These are phyloP conservation scores for Parascedosporium putredinis DNA, from an alignment of 2,329 filamentous ascomycete genomes.

Conservation along the genomic window DNA sequence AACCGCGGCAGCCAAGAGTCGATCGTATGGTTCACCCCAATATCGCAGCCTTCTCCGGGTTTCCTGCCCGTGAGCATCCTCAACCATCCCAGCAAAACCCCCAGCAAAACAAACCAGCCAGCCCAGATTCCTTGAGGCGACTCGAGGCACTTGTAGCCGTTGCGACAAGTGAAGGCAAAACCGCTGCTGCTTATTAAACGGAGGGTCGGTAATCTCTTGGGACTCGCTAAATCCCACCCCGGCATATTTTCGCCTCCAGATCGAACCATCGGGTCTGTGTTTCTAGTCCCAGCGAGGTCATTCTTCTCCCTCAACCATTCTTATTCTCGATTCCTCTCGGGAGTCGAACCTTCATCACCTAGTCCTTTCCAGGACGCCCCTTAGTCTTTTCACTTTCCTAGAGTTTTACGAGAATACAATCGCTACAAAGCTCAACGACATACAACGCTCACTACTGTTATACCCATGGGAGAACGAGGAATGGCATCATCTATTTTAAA, in stretches of 20 bases:
- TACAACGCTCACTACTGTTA: slow-evolving; percentile 1
- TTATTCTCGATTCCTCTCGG: too few relatives aligned
- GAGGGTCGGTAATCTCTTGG: neutral
- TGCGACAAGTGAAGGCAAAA: slow-evolving; percentile 32
- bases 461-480: slow-evolving; percentile 1
- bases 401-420: slow-evolving; percentile 5
- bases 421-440: slow-evolving; percentile 4
- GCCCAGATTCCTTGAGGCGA: slow-evolving; percentile 24
- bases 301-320: too few relatives aligned
- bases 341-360: too few relatives aligned
- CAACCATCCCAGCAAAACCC: slow-evolving; percentile 3
- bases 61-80: slow-evolving; percentile 22
- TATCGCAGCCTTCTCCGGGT: slow-evolving; percentile 39
- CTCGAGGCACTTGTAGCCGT: slow-evolving; percentile 34
- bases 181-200: slow-evolving; percentile 28
- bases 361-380: too few relatives aligned
- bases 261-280: too few relatives aligned
- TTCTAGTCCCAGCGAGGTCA: too few relatives aligned
- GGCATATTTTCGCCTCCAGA: too few relatives aligned
- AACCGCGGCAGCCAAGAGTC: slow-evolving; percentile 23
- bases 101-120: slow-evolving; percentile 17
- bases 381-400: neutral
- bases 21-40: slow-evolving; percentile 50
- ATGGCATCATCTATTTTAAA: neutral
- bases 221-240: too few relatives aligned